Conservation (phyloP, 345 rosid genomes). For the Mercurialis annua region DNA sequence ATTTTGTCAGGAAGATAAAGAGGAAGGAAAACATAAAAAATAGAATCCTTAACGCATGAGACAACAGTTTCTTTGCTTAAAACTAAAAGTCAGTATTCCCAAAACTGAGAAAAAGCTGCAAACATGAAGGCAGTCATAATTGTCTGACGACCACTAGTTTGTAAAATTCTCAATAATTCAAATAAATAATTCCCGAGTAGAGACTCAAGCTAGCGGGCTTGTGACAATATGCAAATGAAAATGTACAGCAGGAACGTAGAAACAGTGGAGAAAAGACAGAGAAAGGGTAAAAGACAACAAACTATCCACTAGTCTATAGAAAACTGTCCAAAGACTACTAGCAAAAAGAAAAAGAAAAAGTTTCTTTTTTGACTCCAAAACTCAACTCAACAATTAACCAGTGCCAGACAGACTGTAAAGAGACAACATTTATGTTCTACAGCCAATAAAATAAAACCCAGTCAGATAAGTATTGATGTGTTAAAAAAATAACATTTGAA, state of each 20-base stretch:
- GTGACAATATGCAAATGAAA: not conserved
- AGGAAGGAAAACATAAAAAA: not conserved
- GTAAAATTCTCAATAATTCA: not conserved
- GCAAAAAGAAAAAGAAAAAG: too few relatives aligned
- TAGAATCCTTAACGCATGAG: not conserved
- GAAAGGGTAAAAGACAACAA: not conserved
- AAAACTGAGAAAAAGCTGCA: too few relatives aligned
- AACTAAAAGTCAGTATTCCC: too few relatives aligned
- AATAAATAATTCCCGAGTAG: not conserved
- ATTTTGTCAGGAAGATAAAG: not conserved
- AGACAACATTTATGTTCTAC: not conserved
- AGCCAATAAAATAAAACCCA: not conserved
- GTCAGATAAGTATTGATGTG: not conserved
- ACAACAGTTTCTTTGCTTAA: too few relatives aligned
- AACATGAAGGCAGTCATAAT: too few relatives aligned
- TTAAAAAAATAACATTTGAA: too few relatives aligned
- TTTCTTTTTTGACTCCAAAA: too few relatives aligned
- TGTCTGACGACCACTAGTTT: not conserved
- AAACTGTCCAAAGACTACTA: not conserved
- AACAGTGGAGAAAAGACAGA: not conserved
- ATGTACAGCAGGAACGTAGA: not conserved
- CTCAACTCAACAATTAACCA: not conserved
- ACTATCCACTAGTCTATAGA: not conserved
- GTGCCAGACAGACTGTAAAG: not conserved
- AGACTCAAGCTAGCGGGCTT: not conserved